Conservation (phyloP, 371 early-diverging fungal genomes). For the Chytridium lagenaria region DNA sequence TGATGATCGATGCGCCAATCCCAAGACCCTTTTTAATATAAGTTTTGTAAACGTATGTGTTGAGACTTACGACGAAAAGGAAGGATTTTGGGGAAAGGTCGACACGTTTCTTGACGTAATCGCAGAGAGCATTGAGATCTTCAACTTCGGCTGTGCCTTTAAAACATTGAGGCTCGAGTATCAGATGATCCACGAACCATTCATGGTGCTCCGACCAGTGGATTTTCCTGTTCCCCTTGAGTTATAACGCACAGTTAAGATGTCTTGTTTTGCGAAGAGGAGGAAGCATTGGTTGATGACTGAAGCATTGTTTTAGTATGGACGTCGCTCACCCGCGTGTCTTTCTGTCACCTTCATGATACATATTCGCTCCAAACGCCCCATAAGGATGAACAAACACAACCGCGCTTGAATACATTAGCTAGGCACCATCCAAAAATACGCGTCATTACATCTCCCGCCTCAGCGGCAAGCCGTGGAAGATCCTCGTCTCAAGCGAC, state of each 20-base stretch:
- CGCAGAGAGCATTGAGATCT: constrained; percentile 29
- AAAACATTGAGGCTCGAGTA: background rate
- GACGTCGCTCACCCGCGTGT: too few relatives aligned
- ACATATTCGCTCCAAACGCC: background rate
- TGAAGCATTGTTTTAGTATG: too few relatives aligned
- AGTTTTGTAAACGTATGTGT: background rate
- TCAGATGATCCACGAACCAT: background rate
- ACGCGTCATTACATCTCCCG: background rate
- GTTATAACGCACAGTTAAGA: constrained; percentile 34
- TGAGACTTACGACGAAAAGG: constrained; percentile 5
- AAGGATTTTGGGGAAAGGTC: constrained; percentile 27
- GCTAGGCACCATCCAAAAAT: too few relatives aligned
- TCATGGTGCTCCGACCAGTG: constrained; percentile 15
- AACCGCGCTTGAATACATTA: background rate
- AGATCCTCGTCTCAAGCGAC: background rate
- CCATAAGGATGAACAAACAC: constrained; percentile 1
- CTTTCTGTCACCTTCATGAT: constrained; percentile 5
- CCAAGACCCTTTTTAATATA: constrained; percentile 22
- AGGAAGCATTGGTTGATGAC: background rate
- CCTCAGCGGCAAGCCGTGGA: constrained; percentile 1
- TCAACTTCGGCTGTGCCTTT: constrained; percentile 24
- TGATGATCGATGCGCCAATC: constrained; percentile 20
- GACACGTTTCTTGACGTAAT: constrained; percentile 29
- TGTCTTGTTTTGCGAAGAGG: constrained; percentile 19
- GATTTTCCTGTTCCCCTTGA: constrained; percentile 37